Percentiles rank a stretch among this genome's conserved stretches.
Conservation (phyloP, 345 rosid species). For the Aquilaria sinensis region DNA sequence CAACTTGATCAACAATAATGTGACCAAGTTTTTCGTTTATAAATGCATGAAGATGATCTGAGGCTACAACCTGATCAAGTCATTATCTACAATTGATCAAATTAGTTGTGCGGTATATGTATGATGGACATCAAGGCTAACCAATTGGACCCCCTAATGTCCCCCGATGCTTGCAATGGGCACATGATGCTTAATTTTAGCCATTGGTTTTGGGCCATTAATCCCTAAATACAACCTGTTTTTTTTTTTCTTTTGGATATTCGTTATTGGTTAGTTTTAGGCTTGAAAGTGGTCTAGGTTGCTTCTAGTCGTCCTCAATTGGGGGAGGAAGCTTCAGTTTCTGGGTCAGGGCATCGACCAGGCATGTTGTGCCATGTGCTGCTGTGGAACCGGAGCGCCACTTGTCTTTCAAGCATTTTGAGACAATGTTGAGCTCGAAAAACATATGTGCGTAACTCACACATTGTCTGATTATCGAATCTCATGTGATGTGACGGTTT, state of each 20-base stretch:
- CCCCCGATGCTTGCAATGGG: slow-evolving; percentile 12
- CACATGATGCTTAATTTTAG: slow-evolving; percentile 23
- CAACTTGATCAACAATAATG: no score
- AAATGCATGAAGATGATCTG: no score
- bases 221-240: slow-evolving; percentile 2
- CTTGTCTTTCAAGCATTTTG: background rate
- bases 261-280: background rate
- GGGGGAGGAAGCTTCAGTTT: background rate
- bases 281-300: background rate
- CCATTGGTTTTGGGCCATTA: slow-evolving; percentile 9
- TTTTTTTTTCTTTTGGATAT: no score
- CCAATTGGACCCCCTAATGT: slow-evolving; percentile 19
- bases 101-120: slow-evolving; percentile 18
- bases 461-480: no score
- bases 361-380: slow-evolving; percentile 30
- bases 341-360: slow-evolving; percentile 16
- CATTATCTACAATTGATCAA: slow-evolving; percentile 13
- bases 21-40: no score
- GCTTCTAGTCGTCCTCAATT: background rate
- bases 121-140: slow-evolving; percentile 13
- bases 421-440: no score
- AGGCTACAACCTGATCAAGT: slow-evolving; percentile 2
- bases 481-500: no score
- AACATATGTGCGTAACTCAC: no score
- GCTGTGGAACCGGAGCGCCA: slow-evolving; percentile 25